Evolutionary conservation across 192 early-diverging fungal species (phyloP).

Genomic region (Rhizoclosmatium sp.): DNA sequence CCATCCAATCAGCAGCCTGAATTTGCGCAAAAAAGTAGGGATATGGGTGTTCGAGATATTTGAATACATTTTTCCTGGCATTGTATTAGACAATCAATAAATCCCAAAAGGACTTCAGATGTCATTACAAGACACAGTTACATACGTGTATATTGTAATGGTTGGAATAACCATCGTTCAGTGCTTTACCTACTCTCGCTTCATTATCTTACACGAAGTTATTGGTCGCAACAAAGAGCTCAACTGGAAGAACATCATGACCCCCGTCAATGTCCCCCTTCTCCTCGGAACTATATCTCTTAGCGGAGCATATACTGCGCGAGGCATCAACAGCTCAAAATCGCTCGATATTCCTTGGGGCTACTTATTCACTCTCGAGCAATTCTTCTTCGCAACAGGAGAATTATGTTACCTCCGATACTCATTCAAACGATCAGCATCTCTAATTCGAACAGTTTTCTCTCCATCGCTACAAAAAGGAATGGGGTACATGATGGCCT

Average conservation of each 20-base stretch:
- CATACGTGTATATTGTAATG: no score
- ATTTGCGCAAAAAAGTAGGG: no score
- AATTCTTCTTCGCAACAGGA: neutral
- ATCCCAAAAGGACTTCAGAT: no score
- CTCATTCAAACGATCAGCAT: neutral
- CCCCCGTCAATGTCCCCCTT: neutral
- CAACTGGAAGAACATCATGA: neutral
- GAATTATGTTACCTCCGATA: neutral
- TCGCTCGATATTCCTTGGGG: neutral
- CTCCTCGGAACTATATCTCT: neutral
- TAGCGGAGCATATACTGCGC: neutral
- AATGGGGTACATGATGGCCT: neutral
- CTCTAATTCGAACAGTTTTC: neutral
- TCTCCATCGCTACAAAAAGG: neutral
- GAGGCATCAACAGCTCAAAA: neutral
- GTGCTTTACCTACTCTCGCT: no score
- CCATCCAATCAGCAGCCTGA: no score
- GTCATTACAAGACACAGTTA: no score
- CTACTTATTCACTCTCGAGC: neutral
- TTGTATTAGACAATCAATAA: no score
- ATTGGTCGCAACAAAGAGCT: no score
- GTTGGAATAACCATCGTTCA: no score
- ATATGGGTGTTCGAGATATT: no score
- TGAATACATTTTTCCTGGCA: no score
- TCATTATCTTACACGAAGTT: no score